These are phyloP conservation scores for Fusarium sp. DNA, from an alignment of 2,329 filamentous ascomycete genomes.

Conservation along the genomic window DNA sequence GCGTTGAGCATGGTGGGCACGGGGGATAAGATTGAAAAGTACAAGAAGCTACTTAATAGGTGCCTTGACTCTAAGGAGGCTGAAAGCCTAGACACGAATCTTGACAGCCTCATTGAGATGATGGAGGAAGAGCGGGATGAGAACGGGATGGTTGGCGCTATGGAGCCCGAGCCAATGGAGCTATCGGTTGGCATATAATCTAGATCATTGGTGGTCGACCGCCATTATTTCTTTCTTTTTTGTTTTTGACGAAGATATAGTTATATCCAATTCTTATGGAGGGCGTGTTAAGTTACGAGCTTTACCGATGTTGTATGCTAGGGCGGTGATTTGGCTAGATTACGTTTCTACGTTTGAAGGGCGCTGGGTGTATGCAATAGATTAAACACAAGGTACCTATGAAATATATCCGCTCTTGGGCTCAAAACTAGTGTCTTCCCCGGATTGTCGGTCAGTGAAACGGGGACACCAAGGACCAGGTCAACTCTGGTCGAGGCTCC, in stretches of 20 bases:
- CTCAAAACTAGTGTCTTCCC: constrained; percentile 6
- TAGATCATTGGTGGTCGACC: constrained; percentile 15
- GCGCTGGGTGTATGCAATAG: constrained; percentile 20
- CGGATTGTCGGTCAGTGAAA: neutral
- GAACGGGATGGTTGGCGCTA: constrained; percentile 49
- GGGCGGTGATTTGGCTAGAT: constrained; percentile 1
- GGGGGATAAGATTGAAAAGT: constrained; percentile 78
- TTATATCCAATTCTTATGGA: constrained; percentile 32
- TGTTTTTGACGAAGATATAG: constrained; percentile 15
- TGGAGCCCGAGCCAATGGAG: constrained; percentile 49
- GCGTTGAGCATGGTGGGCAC: constrained; percentile 76
- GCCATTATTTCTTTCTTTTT: neutral
- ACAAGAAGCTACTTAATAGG: constrained; percentile 74
- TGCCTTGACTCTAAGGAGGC: constrained; percentile 75
- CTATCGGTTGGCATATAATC: constrained; percentile 41
- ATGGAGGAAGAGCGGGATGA: constrained; percentile 71
- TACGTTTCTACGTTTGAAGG: constrained; percentile 16
- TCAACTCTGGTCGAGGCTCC: neutral
- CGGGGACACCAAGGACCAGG: constrained; percentile 5
- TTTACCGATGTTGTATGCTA: constrained; percentile 11
- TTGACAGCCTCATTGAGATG: constrained; percentile 70
- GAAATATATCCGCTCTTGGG: constrained; percentile 26
- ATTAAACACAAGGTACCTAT: constrained; percentile 23
- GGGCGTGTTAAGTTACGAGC: constrained; percentile 24
- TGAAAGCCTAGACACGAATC: constrained; percentile 73